Conservation (phyloP, 2,329 filamentous ascomycete genomes). For the Xylariaceae sp. region DNA sequence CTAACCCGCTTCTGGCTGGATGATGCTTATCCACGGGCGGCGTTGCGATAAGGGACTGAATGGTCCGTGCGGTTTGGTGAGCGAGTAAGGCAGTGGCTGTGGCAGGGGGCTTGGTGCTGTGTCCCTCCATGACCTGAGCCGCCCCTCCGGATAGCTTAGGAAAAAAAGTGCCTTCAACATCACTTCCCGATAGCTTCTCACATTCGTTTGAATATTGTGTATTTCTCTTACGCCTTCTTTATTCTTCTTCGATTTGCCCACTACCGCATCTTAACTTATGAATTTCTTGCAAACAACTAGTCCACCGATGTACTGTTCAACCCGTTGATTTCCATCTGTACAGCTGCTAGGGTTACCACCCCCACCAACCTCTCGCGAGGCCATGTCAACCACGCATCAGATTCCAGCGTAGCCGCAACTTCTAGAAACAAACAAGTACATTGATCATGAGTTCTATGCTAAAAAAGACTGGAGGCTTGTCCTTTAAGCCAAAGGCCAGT, state of each 20-base stretch:
- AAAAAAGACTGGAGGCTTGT: conserved; percentile 67
- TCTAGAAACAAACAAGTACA: conserved; percentile 9
- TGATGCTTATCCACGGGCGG: conserved; percentile 20
- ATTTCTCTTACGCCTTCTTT: neutral
- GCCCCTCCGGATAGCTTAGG: conserved; percentile 18
- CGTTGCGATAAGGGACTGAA: neutral
- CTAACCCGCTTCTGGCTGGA: conserved; percentile 21
- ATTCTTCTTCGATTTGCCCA: neutral
- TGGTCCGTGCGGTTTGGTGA: neutral
- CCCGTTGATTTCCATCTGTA: neutral
- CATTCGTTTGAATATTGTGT: neutral
- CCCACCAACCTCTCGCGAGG: conserved; percentile 8
- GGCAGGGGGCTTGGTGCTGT: conserved; percentile 15
- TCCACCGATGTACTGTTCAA: neutral
- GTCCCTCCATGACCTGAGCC: conserved; percentile 6
- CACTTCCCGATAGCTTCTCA: neutral
- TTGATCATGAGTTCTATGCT: conserved; percentile 66
- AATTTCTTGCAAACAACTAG: neutral
- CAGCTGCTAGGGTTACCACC: conserved; percentile 6
- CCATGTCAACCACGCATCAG: conserved; percentile 21
- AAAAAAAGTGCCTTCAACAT: conserved; percentile 7
- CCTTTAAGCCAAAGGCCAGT: conserved; percentile 73
- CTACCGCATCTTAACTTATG: neutral
- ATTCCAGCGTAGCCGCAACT: conserved; percentile 23
- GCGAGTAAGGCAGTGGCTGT: conserved; percentile 9